Evolutionary conservation across 345 rosid genomes (phyloP), one percentile per base, ranked within the genome.

Genomic region (Ceriops tagal): DNA sequence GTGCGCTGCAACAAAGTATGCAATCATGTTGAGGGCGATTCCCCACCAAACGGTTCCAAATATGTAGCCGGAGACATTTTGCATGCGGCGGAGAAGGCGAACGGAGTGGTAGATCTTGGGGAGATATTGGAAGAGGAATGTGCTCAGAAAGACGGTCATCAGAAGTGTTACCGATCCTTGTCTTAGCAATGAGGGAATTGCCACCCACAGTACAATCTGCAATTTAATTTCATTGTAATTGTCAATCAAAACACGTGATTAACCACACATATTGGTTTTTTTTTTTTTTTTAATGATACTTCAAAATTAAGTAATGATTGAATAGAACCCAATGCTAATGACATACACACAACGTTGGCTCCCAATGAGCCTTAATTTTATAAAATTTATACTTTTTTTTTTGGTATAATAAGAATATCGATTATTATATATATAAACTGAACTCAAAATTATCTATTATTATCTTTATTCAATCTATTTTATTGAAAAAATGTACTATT

Each of bases 41-140:
- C 98, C 98, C 98, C 97, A 91, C 98, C 98, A 93, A 58, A 91
- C 91, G 0, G 97, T 91, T 16, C 98, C 97, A 63, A 91, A 93
- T 47, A 91, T 84, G 86, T 93, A 93, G 61, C 97, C 96, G n/a
- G 97, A 89, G 61, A 86, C 79, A 59, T 75, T 88, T 68, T 92
- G 97, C 95, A 88, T 89, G 55, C 88, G 88, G 30, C 97, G 98
- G 61, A 93, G 81, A 64, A 91, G 87, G 81, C 95, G 85, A 10
- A 93, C 81, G 6, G 96, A 88, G 77, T 93, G 97, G 61, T 86
- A 91, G 58, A 93, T 91, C 68, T 88, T 93, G n/a, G 98, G 98
- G 49, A 93, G 86, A 78, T 93, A 93, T 67, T 93, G 98, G 76
- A 93, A 84, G n/a, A 91, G 72, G 77, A 93, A 93, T 62, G 85